Base-by-base conservation (phyloP, 805 yeast species). In the Sporopachydermia quercuum region DNA sequence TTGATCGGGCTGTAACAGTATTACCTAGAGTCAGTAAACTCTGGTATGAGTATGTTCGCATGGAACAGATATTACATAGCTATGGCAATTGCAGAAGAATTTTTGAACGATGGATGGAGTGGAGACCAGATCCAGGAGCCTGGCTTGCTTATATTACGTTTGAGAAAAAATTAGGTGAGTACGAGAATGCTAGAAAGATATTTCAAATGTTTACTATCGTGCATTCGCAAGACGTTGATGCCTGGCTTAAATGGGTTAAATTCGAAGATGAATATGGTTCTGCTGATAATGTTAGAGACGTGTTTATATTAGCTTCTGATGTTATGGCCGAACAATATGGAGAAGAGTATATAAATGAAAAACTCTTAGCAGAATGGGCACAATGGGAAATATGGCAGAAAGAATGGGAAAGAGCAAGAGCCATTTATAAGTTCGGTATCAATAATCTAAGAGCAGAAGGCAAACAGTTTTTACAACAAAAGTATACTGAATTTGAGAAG, bases 21-120 rank as follows among this genome's bases (percentile, higher is more conserved):
- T 60, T 87, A 17, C 97, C 97, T 0, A 63, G 83, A 17, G 76
- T 79, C 3, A 87, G 80, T 49, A 87, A 87, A 54, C 59, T 89
- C 15, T 89, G 97, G 96, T 82, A 72, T 52, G 68, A 76, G 43
- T 86, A 84, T 51, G 76, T 82, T 4, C 76, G 79, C 37, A 70
- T 87, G 14, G 96, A 86, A 56, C 96, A 86, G 56, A 68, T 80
- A 1, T 58, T 85, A 17, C 76, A 75, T 34, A 75, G 84, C 50
- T 59, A 72, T 34, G 54, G 61, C 3, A 76, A 78, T 4, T 78
- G 78, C 2, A 58, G 94, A 39, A 56, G 58, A 11, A 64, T 89
- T 4, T 87, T 78, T 56, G 75, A 76, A 43, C 66, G 79, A 42
- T 89, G 98, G 98, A 60, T 81, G 39, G 60, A 63, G 17, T 81